phyloP scores from a whole-genome alignment of 2,329 filamentous ascomycete genomes.

The Atkinsonella texensis region DNA sequence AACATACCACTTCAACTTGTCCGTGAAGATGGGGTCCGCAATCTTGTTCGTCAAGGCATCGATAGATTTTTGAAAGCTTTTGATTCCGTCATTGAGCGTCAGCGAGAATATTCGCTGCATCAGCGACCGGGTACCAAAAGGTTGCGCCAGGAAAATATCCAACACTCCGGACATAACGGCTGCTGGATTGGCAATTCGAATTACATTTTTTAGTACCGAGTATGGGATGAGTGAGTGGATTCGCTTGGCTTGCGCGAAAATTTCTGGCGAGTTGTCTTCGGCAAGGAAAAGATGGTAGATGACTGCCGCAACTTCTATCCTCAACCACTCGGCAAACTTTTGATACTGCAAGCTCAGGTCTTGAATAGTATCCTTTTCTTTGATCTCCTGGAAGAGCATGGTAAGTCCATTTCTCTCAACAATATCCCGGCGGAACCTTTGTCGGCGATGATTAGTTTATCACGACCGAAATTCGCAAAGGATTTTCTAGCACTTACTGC shows the following conservation, averaged over 20 bases:
- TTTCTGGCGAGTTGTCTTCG: constrained; percentile 92
- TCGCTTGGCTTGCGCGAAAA: constrained; percentile 86
- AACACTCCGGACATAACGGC: constrained; percentile 94
- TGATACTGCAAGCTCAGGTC: constrained; percentile 91
- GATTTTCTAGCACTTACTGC: constrained; percentile 39
- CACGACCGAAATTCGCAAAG: no score
- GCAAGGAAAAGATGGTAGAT: constrained; percentile 95
- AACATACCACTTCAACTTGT: constrained; percentile 72
- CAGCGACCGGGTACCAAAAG: constrained; percentile 79
- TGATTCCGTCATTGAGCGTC: constrained; percentile 83
- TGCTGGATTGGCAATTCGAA: constrained; percentile 89
- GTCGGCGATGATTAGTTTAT: constrained; percentile 10
- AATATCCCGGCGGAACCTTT: constrained; percentile 52
- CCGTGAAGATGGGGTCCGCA: constrained; percentile 64
- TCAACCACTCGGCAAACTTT: constrained; percentile 96
- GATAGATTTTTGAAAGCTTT: constrained; percentile 74
- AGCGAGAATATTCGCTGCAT: constrained; percentile 91
- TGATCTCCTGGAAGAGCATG: constrained; percentile 85
- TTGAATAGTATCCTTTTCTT: constrained; percentile 73
- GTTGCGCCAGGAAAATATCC: constrained; percentile 90
- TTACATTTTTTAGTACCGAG: constrained; percentile 87
- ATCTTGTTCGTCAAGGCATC: constrained; percentile 67
- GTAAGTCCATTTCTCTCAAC: constrained; percentile 73
- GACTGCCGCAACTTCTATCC: constrained; percentile 93
- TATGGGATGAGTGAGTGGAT: constrained; percentile 95